Evolutionary conservation across 2,329 filamentous ascomycete species (phyloP).

Genomic region (Colletotrichum higginsianum): DNA sequence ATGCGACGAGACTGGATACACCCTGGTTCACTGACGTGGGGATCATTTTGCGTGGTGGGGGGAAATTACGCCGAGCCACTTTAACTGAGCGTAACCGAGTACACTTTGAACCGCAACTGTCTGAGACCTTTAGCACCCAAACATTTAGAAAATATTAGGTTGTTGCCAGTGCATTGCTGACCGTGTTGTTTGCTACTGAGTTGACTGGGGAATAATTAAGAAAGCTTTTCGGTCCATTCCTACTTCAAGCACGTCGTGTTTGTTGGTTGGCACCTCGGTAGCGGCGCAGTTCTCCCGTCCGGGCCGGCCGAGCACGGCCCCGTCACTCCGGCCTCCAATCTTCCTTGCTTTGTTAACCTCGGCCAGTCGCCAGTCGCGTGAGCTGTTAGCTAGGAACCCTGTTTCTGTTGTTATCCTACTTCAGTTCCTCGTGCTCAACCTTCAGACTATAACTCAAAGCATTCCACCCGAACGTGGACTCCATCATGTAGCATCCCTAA

Average conservation of each 20-base stretch:
- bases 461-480: not conserved
- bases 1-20: conserved; percentile 22
- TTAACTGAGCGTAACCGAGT: conserved; percentile 13
- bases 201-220: not conserved
- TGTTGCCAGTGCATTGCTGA: not conserved
- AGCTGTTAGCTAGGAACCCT: not conserved
- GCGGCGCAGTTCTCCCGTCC: not conserved
- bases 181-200: not conserved
- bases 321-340: not conserved
- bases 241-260: not conserved
- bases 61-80: conserved; percentile 37
- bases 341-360: not conserved
- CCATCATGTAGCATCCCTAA: not conserved
- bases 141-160: not conserved
- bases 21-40: conserved; percentile 36
- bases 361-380: not conserved
- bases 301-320: not conserved
- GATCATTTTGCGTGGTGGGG: conserved; percentile 29
- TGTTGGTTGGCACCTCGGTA: not conserved
- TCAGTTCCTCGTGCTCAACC: not conserved
- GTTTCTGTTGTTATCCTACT: no score
- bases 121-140: not conserved
- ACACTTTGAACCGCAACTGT: conserved; percentile 16
- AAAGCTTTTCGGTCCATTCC: not conserved
- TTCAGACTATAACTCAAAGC: not conserved